Percentiles rank a stretch among this genome's conserved stretches.
These are phyloP conservation scores for Ceratocystis diversiconidia DNA, from an alignment of 2,329 filamentous ascomycete genomes.

Conservation along the genomic window DNA sequence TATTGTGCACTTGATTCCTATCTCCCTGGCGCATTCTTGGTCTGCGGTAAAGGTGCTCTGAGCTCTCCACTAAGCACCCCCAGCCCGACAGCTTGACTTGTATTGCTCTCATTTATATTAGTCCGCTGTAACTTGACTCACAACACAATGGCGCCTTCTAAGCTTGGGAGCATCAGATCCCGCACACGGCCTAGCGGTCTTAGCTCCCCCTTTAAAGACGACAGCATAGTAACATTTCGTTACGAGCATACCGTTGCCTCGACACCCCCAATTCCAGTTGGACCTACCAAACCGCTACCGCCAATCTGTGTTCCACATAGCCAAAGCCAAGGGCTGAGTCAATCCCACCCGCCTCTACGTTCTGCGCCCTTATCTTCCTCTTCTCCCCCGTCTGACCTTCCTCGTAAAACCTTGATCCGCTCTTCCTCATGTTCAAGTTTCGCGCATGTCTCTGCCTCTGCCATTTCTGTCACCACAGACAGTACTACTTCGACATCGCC, in stretches of 20 bases:
- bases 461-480: no score
- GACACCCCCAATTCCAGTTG: conserved; percentile 38
- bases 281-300: conserved; percentile 21
- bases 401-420: neutral
- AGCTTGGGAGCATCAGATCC: conserved; percentile 30
- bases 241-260: conserved; percentile 48
- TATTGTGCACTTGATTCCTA: conserved; percentile 18
- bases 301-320: conserved; percentile 15
- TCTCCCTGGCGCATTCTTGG: conserved; percentile 11
- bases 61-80: neutral
- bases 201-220: conserved; percentile 34
- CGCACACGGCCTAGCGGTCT: conserved; percentile 24
- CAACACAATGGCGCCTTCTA: conserved; percentile 18
- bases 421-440: neutral
- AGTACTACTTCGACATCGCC: neutral
- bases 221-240: conserved; percentile 38
- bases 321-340: neutral
- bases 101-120: no score
- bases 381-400: neutral
- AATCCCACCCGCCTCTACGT: neutral
- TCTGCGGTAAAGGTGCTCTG: neutral
- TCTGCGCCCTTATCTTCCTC: conserved; percentile 2
- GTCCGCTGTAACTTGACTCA: no score
- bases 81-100: no score
- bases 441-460: neutral